Base-by-base conservation (phyloP, 495 filamentous ascomycete genomes). In the Penicillium atrosanguineum region DNA sequence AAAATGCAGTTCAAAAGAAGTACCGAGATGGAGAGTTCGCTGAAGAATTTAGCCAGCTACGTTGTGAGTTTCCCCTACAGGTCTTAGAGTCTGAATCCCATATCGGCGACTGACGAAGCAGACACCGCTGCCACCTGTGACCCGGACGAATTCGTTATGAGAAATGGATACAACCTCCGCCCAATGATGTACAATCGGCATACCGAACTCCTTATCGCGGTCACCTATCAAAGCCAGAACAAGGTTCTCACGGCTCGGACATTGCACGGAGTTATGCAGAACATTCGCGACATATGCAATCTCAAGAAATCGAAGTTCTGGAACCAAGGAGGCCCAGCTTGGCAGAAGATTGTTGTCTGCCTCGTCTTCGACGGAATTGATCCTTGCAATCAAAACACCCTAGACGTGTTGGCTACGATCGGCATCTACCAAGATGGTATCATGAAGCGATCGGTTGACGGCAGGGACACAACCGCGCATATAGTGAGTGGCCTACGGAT, bases 141-240 rank as follows among this genome's bases (percentile, higher is more conserved):
- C 69, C 94, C 94, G 34, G 92, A 95, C 69, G 94, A 98, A 60
- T 98, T 97, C 74, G 97, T 94, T 25, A 79, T 98, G 50, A 95
- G 95, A 71, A 97, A 97, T 67, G 94, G 94, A 56, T 98, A 97
- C 81, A 96, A 97, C 77, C 82, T 98, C 49, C 88, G 94, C 21
- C 90, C 95, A 20, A 86, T 92, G 46, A 98, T 97, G 90, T 98
- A 97, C 77, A 98, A 98, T 78, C 84, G 94, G 51, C 93, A 97
- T 67, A 98, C 94, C 5, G 94, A 98, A 71, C 80, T 98, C 29
- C 78, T 97, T 46, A 96, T 98, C 64, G 94, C 94, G 58, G 93
- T 98, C 67, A 98, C 94, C 39, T 97, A 97, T 74, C 97, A 97
- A 78, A 97, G 97, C 73, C 94, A 98, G 78, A 94, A 98, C 76